Conservation (phyloP, 169 alveolate species). For the Amoebophrya sp. region DNA sequence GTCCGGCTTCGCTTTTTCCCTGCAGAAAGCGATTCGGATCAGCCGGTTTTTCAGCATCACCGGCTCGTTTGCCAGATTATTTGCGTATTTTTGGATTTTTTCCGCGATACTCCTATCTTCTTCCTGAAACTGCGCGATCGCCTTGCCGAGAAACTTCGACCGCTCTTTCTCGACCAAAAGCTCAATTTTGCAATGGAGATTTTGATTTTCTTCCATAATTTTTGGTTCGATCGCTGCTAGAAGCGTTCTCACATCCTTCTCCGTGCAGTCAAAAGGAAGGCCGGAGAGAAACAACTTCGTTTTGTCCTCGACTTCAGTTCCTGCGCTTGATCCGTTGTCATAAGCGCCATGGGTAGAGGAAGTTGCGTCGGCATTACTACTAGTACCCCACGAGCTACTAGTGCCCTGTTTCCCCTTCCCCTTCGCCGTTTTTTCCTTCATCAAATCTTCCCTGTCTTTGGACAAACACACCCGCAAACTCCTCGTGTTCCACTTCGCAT, state of each 20-base stretch:
- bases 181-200: not conserved
- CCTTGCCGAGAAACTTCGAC: not conserved
- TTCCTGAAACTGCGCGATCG: not conserved
- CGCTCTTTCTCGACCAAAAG: conserved; percentile 22
- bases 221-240: no score
- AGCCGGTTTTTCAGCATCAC: not conserved
- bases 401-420: not conserved
- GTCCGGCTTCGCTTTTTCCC: not conserved
- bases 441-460: not conserved
- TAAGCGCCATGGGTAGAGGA: no score
- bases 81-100: not conserved
- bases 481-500: not conserved
- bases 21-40: not conserved
- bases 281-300: not conserved
- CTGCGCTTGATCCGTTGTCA: no score
- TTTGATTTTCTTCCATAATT: not conserved
- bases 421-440: not conserved
- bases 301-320: not conserved
- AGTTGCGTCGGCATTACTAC: no score
- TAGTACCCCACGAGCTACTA: no score
- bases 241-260: not conserved
- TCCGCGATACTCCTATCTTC: not conserved
- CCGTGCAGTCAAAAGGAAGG: not conserved
- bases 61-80: not conserved
- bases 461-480: not conserved